Evolutionary conservation across 1,139 yeast species (phyloP).

Genomic region (Diutina ranongensis): DNA sequence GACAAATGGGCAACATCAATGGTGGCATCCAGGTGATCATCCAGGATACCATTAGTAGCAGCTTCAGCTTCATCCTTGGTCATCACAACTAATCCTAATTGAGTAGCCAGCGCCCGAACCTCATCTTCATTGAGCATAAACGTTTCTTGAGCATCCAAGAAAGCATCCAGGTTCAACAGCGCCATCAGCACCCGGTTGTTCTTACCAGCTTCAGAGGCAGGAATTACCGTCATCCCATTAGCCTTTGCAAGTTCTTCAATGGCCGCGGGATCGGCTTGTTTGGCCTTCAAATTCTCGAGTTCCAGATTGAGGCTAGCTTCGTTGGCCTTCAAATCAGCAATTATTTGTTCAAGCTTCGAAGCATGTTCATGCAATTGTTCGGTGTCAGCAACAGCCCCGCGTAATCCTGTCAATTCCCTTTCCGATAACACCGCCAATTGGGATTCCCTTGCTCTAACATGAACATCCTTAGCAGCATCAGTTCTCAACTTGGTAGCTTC

Average conservation of each 20-base stretch:
- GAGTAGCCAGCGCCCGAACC: constrained; percentile 3
- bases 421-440: background rate
- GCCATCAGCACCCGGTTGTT: background rate
- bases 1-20: background rate
- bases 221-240: background rate
- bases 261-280: background rate
- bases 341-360: background rate
- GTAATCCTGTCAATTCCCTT: background rate
- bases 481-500: background rate
- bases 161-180: constrained; percentile 1
- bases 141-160: background rate
- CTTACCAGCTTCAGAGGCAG: background rate
- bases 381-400: background rate
- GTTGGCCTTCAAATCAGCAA: background rate
- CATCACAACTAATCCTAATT: constrained; percentile 6
- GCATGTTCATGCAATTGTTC: background rate
- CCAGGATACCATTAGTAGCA: background rate
- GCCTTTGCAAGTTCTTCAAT: background rate
- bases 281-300: background rate
- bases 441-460: background rate
- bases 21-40: background rate
- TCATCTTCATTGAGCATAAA: background rate
- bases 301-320: background rate
- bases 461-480: constrained; percentile 2
- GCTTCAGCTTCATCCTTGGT: background rate